Percentiles rank a stretch among this genome's conserved stretches.
These are phyloP conservation scores for Brassica nigra DNA, from an alignment of 345 rosid species.

Conservation along the genomic window DNA sequence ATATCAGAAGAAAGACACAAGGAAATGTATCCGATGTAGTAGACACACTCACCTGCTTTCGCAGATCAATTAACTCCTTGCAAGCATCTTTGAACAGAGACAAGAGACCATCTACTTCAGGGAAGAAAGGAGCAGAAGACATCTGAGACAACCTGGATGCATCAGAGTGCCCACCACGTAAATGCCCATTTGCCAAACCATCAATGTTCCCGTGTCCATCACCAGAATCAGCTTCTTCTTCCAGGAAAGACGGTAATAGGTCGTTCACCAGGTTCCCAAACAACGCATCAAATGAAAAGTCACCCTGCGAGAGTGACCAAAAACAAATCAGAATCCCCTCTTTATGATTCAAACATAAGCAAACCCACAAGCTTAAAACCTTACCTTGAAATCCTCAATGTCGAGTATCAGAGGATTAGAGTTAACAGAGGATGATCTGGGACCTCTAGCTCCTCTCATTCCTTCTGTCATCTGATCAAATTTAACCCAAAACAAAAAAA, in stretches of 20 bases:
- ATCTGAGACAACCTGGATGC: conserved; percentile 55
- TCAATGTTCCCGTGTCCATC: conserved; percentile 54
- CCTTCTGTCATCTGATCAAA: conserved; percentile 69
- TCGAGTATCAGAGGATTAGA: conserved; percentile 81
- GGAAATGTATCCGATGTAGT: not conserved
- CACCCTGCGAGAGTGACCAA: conserved; percentile 60
- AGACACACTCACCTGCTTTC: conserved; percentile 62
- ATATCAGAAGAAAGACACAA: conserved; percentile 13
- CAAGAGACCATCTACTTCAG: conserved; percentile 89
- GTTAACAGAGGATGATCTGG: conserved; percentile 61
- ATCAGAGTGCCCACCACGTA: conserved; percentile 55
- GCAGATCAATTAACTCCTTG: conserved; percentile 85
- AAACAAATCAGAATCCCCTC: not conserved
- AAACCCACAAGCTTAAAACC: conserved; percentile 7
- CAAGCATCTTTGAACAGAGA: conserved; percentile 87
- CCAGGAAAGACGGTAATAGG: conserved; percentile 79
- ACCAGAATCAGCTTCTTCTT: conserved; percentile 76
- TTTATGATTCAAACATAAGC: conserved; percentile 9
- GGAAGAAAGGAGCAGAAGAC: conserved; percentile 72
- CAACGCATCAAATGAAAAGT: conserved; percentile 92
- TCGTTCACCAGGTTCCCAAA: conserved; percentile 90
- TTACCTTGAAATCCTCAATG: conserved; percentile 92
- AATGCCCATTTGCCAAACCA: conserved; percentile 69
- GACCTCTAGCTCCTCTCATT: conserved; percentile 43
- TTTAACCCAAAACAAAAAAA: not conserved